Conservation (phyloP, 2,329 filamentous ascomycete genomes). For the Purpureocillium lavendulum region DNA sequence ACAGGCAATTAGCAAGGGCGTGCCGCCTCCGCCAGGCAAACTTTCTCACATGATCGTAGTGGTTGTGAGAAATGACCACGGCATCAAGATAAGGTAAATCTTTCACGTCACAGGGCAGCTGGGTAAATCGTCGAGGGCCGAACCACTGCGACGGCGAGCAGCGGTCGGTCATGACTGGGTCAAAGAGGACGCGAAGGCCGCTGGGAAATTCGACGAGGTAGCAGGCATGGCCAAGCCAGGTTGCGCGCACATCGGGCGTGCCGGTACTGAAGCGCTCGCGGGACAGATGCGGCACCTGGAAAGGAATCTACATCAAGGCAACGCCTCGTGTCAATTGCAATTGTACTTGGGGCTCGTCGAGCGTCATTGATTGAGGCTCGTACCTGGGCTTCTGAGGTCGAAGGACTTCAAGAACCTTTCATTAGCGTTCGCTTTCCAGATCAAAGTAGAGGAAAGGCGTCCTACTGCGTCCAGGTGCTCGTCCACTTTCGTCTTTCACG, state of each 20-base stretch:
- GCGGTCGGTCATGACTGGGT: slow-evolving; percentile 77
- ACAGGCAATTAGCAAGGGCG: no score
- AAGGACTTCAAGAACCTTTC: background rate
- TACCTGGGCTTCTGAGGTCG: background rate
- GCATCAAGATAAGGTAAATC: slow-evolving; percentile 66
- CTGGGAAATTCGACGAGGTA: slow-evolving; percentile 77
- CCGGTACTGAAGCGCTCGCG: background rate
- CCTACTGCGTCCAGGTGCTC: slow-evolving; percentile 1
- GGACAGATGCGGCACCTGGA: background rate
- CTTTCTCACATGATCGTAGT: slow-evolving; percentile 70
- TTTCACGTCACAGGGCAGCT: slow-evolving; percentile 60
- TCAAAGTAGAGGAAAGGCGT: background rate
- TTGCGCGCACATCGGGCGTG: slow-evolving; percentile 35
- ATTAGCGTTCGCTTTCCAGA: background rate
- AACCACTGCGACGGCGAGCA: slow-evolving; percentile 63
- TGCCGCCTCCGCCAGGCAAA: no score
- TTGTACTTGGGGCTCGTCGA: no score
- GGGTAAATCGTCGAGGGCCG: slow-evolving; percentile 65
- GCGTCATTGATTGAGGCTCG: background rate
- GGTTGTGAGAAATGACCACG: slow-evolving; percentile 71
- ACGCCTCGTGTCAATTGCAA: no score
- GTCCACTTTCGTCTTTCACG: background rate
- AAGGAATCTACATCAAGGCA: background rate
- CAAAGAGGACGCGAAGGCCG: slow-evolving; percentile 75
- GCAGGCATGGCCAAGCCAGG: slow-evolving; percentile 85